These are phyloP conservation scores for Huntiella moniliformis DNA, from an alignment of 2,329 filamentous ascomycete genomes.

Conservation along the genomic window DNA sequence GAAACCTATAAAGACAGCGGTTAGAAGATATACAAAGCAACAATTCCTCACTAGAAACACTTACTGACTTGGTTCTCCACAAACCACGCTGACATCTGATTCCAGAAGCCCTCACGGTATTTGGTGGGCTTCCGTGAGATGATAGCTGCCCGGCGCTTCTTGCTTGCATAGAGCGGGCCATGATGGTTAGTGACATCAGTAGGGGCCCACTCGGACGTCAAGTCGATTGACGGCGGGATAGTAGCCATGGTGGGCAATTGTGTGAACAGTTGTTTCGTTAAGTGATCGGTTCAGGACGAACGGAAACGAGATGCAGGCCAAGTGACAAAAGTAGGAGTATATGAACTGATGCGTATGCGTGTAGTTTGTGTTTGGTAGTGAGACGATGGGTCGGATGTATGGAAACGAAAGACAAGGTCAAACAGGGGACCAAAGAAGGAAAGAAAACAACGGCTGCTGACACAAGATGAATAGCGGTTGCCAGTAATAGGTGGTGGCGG, in stretches of 20 bases:
- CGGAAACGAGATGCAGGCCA: too few species aligned
- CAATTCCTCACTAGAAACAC: constrained; percentile 16
- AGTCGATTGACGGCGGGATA: constrained; percentile 6
- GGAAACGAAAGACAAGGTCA: not conserved
- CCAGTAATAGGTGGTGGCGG: not conserved
- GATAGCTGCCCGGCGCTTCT: constrained; percentile 11
- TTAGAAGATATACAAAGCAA: constrained; percentile 13
- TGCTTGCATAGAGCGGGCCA: constrained; percentile 11
- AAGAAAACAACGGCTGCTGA: not conserved
- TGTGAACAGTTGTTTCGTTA: not conserved
- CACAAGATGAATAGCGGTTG: not conserved
- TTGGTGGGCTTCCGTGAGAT: constrained; percentile 11
- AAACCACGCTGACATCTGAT: constrained; percentile 47
- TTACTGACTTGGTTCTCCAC: constrained; percentile 66
- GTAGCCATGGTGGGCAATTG: not conserved
- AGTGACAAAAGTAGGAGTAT: not conserved
- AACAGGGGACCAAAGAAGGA: constrained; percentile 2
- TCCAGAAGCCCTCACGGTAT: constrained; percentile 16
- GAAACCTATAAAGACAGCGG: constrained; percentile 34
- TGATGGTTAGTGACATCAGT: constrained; percentile 12
- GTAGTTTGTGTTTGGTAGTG: not conserved
- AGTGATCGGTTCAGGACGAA: too few species aligned
- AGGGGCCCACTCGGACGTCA: constrained; percentile 11
- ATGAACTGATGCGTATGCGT: not conserved
- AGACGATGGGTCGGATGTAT: not conserved